phyloP scores from a whole-genome alignment of 2,329 filamentous ascomycete genomes.

The Triangularia verruculosa region DNA sequence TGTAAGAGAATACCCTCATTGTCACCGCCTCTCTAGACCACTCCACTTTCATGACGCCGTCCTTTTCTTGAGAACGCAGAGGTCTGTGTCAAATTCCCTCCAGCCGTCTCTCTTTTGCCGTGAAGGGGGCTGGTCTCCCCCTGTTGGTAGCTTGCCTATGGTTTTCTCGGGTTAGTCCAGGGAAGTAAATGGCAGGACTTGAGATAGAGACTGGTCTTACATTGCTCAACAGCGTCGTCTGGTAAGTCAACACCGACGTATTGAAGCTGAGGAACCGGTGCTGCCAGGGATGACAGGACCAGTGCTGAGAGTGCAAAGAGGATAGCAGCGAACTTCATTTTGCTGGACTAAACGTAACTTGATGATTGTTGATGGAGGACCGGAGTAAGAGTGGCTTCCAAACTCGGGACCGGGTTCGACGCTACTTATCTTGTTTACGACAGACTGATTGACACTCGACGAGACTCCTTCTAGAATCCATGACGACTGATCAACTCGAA shows the following conservation, averaged over 20 bases:
- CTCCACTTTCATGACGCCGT: neutral
- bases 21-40: neutral
- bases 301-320: neutral
- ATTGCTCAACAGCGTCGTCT: neutral
- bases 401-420: neutral
- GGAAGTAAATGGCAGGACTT: neutral
- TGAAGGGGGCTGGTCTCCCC: neutral
- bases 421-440: neutral
- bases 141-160: neutral
- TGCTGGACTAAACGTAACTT: neutral
- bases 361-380: neutral
- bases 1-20: neutral
- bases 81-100: slow-evolving; percentile 9
- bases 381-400: neutral
- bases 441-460: neutral
- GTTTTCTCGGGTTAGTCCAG: neutral
- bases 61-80: slow-evolving; percentile 9
- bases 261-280: neutral
- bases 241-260: neutral
- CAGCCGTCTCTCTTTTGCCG: slow-evolving; percentile 4
- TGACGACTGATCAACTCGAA: neutral
- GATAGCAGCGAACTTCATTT: neutral
- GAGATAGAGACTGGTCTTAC: neutral
- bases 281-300: neutral
- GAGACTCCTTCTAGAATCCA: neutral